Percentiles rank a stretch among this genome's conserved stretches.
phyloP scores from a whole-genome alignment of 805 yeast species.

The Sugiyamaella floridensis region DNA sequence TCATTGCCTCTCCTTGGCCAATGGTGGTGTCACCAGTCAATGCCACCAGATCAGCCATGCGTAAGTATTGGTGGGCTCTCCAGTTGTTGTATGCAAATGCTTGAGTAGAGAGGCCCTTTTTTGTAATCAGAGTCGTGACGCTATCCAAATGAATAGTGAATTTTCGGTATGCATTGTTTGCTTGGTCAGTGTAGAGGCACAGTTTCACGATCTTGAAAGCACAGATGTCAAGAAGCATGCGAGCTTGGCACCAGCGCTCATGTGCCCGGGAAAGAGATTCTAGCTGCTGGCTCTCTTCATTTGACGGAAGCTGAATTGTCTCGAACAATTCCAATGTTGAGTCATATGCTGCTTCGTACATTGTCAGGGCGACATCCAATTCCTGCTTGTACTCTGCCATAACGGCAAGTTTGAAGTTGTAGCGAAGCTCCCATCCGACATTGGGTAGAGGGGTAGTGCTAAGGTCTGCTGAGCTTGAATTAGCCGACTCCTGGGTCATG shows the following conservation, averaged over 20 bases:
- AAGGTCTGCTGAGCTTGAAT: background rate
- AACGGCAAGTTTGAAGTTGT: conserved; percentile 45
- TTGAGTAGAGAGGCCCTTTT: conserved; percentile 22
- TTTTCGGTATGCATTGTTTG: conserved; percentile 53
- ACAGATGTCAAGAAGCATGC: conserved; percentile 50
- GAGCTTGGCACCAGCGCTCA: conserved; percentile 38
- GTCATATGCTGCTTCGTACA: conserved; percentile 49
- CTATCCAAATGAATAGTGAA: conserved; percentile 58
- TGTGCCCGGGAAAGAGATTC: conserved; percentile 1
- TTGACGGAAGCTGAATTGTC: conserved; percentile 16
- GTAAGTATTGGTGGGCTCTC: conserved; percentile 56
- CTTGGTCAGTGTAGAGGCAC: conserved; percentile 51
- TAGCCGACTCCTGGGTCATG: conserved; percentile 11
- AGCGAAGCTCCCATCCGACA: conserved; percentile 44
- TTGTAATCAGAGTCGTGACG: conserved; percentile 37
- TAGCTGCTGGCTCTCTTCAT: conserved; percentile 4
- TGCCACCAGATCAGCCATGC: conserved; percentile 55
- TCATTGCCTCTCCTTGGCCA: conserved; percentile 36
- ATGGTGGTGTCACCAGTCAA: conserved; percentile 17
- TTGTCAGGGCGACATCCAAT: conserved; percentile 43
- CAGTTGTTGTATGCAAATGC: conserved; percentile 39
- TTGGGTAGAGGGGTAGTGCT: conserved; percentile 20
- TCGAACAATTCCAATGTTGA: conserved; percentile 38
- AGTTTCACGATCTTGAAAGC: conserved; percentile 59
- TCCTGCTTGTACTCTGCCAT: conserved; percentile 44